Base-by-base conservation (phyloP, 495 filamentous ascomycete genomes). In the Bombardia bombarda region DNA sequence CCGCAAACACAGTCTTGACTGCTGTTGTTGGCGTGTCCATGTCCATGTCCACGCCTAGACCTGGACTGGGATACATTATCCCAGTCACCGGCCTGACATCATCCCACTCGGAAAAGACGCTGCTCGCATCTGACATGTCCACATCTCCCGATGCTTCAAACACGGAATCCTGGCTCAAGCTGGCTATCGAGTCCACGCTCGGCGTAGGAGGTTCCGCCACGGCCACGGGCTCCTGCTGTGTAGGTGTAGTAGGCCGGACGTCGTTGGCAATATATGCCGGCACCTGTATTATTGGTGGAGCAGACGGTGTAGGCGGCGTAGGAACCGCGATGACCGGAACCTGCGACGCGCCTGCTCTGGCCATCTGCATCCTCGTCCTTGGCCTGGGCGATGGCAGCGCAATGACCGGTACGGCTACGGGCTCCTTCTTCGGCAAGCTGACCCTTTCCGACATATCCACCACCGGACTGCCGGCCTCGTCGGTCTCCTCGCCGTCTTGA, bases 91-190 rank as follows among this genome's bases (percentile, higher is more conserved):
- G 34, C 30, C 21, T 34, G 19, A n/a, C 53, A 13, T 56, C 47
- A n/a, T 49, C 58, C n/a, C 57, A 50, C 12, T 47, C 61, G 8
- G 57, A 60, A 20, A 46, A 40, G 12, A 54, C 42, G 23, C 62
- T 68, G 23, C 55, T 58, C 14, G 51, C 54, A 42, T 73, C 67
- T 18, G 62, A 64, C 62, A 67, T 70, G 38, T 72, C 68, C 12
- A 72, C 51, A 26, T 72, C 68, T 45, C 35, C 47, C 14, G 13
- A 38, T 21, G 39, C 13, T 23, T 54, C 62, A 28, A 54, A 50
- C 18, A 56, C 60, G 16, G 56, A 57, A 32, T 50, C 55, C 8
- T 40, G 43, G 22, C 46, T 49, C 19, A 26, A 37, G 7, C 32
- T 41, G 8, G 53, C 49, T 12, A 16, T 43, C 13, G 50, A 43